These are phyloP conservation scores for Ceratonia siliqua DNA, from an alignment of 306 rosid species.

Conservation along the genomic window DNA sequence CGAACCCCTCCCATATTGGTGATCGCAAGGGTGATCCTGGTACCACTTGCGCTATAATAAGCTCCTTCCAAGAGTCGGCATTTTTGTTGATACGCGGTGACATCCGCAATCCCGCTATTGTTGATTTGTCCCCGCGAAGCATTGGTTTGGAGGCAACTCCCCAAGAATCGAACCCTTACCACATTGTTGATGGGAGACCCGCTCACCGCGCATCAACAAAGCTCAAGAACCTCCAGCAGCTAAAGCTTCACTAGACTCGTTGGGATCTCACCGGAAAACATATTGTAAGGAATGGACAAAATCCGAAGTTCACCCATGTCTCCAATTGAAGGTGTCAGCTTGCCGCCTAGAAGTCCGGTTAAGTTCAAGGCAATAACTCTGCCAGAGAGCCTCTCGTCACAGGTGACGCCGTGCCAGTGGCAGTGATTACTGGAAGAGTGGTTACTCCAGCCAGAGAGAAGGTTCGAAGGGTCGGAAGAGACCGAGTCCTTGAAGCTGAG, in stretches of 20 bases:
- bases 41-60: too few relatives aligned
- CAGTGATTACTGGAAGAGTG: slow-evolving; percentile 37
- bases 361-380: slow-evolving; percentile 46
- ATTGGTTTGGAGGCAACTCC: too few relatives aligned
- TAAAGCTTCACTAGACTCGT: slow-evolving; percentile 42
- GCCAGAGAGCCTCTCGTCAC: slow-evolving; percentile 35
- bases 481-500: slow-evolving; percentile 47
- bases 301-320: slow-evolving; percentile 43
- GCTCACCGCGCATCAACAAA: too few relatives aligned
- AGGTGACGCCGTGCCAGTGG: slow-evolving; percentile 55
- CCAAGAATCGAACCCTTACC: too few relatives aligned
- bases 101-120: too few relatives aligned
- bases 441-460: slow-evolving; percentile 48
- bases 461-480: slow-evolving; percentile 40
- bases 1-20: too few relatives aligned
- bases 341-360: slow-evolving; percentile 44
- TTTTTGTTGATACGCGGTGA: too few relatives aligned
- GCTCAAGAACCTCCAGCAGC: slow-evolving; percentile 48
- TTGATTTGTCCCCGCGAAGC: too few relatives aligned
- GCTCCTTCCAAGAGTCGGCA: too few relatives aligned
- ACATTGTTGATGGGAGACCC: too few relatives aligned
- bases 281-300: slow-evolving; percentile 51
- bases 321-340: slow-evolving; percentile 42
- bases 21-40: too few relatives aligned
- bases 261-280: slow-evolving; percentile 59